Percentiles rank a stretch among this genome's conserved stretches.
Evolutionary conservation across 768 basidiomycete species (phyloP).

Genomic region (Paxillus ammoniavirescens): DNA sequence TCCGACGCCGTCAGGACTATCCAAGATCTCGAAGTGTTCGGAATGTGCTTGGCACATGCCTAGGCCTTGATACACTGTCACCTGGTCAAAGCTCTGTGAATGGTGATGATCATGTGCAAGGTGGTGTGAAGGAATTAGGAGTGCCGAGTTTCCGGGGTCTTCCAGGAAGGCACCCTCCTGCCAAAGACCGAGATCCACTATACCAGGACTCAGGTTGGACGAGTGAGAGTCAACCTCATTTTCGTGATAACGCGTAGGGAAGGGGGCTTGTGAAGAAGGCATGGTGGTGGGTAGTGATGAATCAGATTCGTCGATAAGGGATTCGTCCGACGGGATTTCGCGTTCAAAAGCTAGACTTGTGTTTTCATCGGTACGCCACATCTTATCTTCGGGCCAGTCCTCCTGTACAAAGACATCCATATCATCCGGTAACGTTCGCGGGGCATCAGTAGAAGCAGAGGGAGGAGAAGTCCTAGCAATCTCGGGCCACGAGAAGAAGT

Average conservation of each 20-base stretch:
- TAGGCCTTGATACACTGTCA: conserved; percentile 11
- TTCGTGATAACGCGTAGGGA: conserved; percentile 19
- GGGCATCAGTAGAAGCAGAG: neutral
- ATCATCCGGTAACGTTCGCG: conserved; percentile 8
- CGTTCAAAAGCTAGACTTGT: neutral
- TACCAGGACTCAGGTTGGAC: conserved; percentile 10
- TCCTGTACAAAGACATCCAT: conserved; percentile 16
- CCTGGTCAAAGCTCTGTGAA: conserved; percentile 10
- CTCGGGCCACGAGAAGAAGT: conserved; percentile 12
- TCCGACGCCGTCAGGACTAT: conserved; percentile 2
- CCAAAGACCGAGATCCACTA: conserved; percentile 10
- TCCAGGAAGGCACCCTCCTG: conserved; percentile 15
- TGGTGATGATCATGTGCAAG: conserved; percentile 11
- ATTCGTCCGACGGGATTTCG: conserved; percentile 17
- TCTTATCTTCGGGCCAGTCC: conserved; percentile 13
- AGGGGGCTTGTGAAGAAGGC: conserved; percentile 8
- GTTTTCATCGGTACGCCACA: conserved; percentile 12
- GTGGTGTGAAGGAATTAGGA: conserved; percentile 7
- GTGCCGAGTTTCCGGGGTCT: conserved; percentile 12
- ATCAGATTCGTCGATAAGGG: conserved; percentile 23
- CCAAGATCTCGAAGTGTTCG: conserved; percentile 13
- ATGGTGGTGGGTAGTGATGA: conserved; percentile 18
- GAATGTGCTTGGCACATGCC: conserved; percentile 2
- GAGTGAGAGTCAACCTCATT: conserved; percentile 5
- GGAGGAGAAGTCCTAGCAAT: conserved; percentile 6